A percentile compares a stretch with the other conserved stretches of the same genome.
Evolutionary conservation across 2,329 filamentous ascomycete genomes (phyloP).

Genomic region (Drechmeria coniospora): DNA sequence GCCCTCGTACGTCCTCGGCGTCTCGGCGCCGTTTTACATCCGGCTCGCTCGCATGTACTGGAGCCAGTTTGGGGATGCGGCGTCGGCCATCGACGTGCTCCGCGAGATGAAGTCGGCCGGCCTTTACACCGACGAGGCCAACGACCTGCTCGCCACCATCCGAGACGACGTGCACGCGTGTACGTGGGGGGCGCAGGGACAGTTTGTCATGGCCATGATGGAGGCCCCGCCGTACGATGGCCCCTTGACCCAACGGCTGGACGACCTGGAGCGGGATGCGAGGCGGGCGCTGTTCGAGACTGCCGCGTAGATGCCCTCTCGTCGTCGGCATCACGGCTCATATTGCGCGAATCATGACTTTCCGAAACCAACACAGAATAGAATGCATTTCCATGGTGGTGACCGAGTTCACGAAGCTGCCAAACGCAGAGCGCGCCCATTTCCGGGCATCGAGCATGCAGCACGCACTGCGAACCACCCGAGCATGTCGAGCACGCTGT

Average conservation of each 20-base stretch:
- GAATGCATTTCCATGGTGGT: no score
- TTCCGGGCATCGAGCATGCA: no score
- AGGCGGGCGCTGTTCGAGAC: conserved; percentile 3
- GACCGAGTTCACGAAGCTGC: no score
- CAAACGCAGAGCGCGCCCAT: no score
- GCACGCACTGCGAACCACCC: no score
- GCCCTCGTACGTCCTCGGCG: conserved; percentile 56
- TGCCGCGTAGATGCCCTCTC: background rate
- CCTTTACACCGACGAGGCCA: conserved; percentile 35
- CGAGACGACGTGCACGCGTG: conserved; percentile 18
- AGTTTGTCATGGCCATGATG: conserved; percentile 23
- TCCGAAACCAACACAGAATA: no score
- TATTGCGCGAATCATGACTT: no score
- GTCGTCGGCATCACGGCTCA: no score
- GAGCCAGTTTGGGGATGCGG: conserved; percentile 42
- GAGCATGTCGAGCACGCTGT: no score
- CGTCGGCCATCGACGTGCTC: conserved; percentile 37
- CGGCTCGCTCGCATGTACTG: conserved; percentile 47
- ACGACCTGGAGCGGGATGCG: conserved; percentile 9
- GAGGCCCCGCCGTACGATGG: conserved; percentile 19
- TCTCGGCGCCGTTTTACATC: conserved; percentile 55
- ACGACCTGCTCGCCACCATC: conserved; percentile 14
- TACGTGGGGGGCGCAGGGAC: conserved; percentile 20
- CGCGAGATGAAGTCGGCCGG: conserved; percentile 52
- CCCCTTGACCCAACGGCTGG: conserved; percentile 11